Percentiles rank a stretch among this genome's conserved stretches.
Conservation (phyloP, 768 basidiomycete genomes). For the Rhodotorula sphaerocarpa region DNA sequence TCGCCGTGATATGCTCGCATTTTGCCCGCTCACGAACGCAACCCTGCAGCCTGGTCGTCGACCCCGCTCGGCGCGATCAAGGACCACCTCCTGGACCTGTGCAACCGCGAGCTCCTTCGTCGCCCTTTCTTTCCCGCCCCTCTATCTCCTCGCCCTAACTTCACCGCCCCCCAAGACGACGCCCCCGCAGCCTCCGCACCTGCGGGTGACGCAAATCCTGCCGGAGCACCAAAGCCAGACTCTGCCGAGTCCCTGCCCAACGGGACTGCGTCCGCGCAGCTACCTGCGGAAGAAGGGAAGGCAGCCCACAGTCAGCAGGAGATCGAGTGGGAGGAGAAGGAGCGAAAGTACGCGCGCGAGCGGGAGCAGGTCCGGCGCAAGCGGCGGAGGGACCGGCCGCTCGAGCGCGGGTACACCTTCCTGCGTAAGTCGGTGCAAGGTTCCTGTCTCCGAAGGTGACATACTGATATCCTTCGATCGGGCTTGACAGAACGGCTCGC, state of each 20-base stretch:
- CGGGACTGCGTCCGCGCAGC: no score
- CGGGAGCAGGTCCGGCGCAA: not conserved
- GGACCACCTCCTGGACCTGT: slow-evolving; percentile 34
- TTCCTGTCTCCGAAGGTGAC: no score
- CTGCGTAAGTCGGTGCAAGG: slow-evolving; percentile 59
- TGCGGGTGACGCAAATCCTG: no score
- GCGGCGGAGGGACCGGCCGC: slow-evolving; percentile 56
- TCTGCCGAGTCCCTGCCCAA: no score
- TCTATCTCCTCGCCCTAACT: not conserved
- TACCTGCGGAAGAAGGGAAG: not conserved
- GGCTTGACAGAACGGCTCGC: slow-evolving; percentile 88
- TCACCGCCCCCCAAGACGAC: not conserved
- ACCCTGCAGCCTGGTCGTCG: slow-evolving; percentile 19
- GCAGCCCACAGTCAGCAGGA: no score
- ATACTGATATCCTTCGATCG: no score
- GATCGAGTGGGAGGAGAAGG: not conserved
- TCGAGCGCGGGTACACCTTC: slow-evolving; percentile 78
- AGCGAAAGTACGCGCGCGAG: not conserved
- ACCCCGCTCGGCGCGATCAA: slow-evolving; percentile 32
- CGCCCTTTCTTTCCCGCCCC: slow-evolving; percentile 4
- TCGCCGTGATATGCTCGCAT: not conserved
- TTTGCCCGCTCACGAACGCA: no score
- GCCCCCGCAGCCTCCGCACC: not conserved
- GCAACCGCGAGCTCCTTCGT: slow-evolving; percentile 34
- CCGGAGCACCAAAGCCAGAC: no score